Evolutionary conservation across 2,329 filamentous ascomycete species (phyloP), one percentile per base, ranked within the genome.

Genomic region (Botrytis cinerea): DNA sequence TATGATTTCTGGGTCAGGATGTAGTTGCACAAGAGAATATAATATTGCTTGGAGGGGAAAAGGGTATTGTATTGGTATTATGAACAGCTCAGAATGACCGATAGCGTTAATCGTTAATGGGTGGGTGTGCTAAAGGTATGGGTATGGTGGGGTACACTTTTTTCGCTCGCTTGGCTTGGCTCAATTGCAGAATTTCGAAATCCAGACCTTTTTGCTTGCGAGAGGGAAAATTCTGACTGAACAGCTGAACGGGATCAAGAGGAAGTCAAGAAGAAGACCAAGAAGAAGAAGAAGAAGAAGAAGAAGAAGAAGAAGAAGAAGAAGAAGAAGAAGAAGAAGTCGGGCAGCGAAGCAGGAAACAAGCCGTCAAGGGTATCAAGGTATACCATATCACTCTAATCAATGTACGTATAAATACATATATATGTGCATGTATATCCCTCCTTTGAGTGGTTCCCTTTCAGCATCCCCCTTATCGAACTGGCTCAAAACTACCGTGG

Each of bases 121-220:
- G 48, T n/a, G 40, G 40, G 40, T 43, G 48, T 54, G 48, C n/a
- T 54, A n/a, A 54, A 54, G 48, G 48, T 51, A 51, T 51, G 48
- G 48, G 25, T 68, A 57, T 68, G 64, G 64, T 68, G 64, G 64
- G 64, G 64, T 68, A 57, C 22, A n/a, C 64, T 67, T 35, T 35
- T 35, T 25, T 67, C 32, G 28, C 62, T 66, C 43, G 63, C 63
- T 66, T 66, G 63, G 22, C 63, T 38, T 38, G 28, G 32, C 8
- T 57, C 28, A 43, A n/a, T n/a, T 62, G 61, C 38, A 63, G 61
- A 45, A 28, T 45, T n/a, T 40, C 16, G 64, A n/a, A 25, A 35
- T 66, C 63, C 45, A 66, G 45, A 66, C 63, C 63, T 38, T 66
- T 66, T 51, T 38, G 16, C 25, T 9, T 32, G 61, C 20, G 18